A percentile compares a stretch with the other conserved stretches of the same genome.
Evolutionary conservation across 2,329 filamentous ascomycete species (phyloP).

Genomic region (Diaporthe velutina): DNA sequence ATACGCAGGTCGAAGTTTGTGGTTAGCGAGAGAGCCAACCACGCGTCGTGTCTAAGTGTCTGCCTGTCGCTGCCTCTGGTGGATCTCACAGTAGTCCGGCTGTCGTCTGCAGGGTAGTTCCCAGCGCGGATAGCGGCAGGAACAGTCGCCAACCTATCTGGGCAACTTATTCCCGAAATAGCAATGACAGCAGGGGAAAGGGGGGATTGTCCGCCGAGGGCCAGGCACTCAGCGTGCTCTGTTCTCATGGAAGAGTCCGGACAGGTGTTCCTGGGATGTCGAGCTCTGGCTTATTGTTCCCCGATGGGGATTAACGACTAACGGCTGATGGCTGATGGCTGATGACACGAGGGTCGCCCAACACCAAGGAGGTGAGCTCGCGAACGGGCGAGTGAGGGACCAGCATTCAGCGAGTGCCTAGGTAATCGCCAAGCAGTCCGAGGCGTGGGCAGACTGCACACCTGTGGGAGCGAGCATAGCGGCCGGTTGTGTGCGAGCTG

Average conservation of each 20-base stretch:
- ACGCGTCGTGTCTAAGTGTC: slow-evolving; percentile 15
- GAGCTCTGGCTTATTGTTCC: slow-evolving; percentile 10
- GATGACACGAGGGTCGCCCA: slow-evolving; percentile 17
- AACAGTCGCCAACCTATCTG: background rate
- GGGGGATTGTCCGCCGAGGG: background rate
- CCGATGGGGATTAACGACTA: background rate
- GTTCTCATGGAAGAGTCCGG: background rate
- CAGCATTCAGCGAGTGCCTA: background rate
- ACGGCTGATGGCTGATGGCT: slow-evolving; percentile 4
- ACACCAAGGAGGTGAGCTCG: slow-evolving; percentile 9
- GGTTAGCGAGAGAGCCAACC: slow-evolving; percentile 19
- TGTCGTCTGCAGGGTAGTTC: slow-evolving; percentile 18
- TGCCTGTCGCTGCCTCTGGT: slow-evolving; percentile 19
- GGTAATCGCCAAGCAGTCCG: slow-evolving; percentile 17
- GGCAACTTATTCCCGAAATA: slow-evolving; percentile 26
- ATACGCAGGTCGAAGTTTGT: slow-evolving; percentile 8
- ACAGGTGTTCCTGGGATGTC: background rate
- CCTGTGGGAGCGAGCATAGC: background rate
- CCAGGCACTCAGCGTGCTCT: too few relatives aligned
- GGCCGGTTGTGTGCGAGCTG: slow-evolving; percentile 3
- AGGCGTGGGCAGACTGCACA: background rate
- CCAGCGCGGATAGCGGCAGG: slow-evolving; percentile 28
- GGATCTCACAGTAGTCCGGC: slow-evolving; percentile 18
- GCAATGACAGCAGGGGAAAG: slow-evolving; percentile 25
- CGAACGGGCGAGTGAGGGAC: slow-evolving; percentile 22